Conservation (phyloP, 441 rosid species). For the Bruguiera hainesii region DNA sequence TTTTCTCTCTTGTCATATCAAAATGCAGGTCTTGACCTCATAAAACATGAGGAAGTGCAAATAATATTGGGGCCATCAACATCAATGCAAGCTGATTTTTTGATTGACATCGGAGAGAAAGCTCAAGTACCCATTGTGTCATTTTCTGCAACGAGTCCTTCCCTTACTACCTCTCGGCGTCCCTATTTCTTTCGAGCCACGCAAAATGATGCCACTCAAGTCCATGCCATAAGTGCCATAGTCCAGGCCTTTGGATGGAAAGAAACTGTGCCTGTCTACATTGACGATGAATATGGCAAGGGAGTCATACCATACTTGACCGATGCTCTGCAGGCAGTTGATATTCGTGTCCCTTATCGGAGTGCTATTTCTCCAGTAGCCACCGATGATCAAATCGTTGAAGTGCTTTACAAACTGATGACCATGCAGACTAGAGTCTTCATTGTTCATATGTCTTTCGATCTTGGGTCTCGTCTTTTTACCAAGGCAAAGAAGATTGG, state of each 20-base stretch:
- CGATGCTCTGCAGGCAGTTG: slow-evolving; percentile 41
- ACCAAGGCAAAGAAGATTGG: slow-evolving; percentile 45
- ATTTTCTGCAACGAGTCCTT: slow-evolving; percentile 58
- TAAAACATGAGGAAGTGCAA: slow-evolving; percentile 48
- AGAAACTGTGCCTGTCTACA: slow-evolving; percentile 47
- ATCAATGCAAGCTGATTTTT: slow-evolving; percentile 47
- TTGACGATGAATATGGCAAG: slow-evolving; percentile 44
- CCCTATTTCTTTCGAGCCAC: slow-evolving; percentile 55
- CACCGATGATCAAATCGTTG: slow-evolving; percentile 31
- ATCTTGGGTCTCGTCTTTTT: slow-evolving; percentile 44
- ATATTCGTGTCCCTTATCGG: slow-evolving; percentile 35
- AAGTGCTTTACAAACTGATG: slow-evolving; percentile 53
- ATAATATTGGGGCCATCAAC: slow-evolving; percentile 49
- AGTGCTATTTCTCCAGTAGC: slow-evolving; percentile 38
- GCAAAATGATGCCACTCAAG: slow-evolving; percentile 41
- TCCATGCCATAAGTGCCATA: slow-evolving; percentile 42
- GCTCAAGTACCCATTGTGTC: slow-evolving; percentile 57
- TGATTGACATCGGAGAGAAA: slow-evolving; percentile 20
- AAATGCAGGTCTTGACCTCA: slow-evolving; percentile 50
- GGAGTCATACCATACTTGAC: slow-evolving; percentile 44
- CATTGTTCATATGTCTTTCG: slow-evolving; percentile 45
- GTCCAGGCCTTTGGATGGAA: slow-evolving; percentile 53
- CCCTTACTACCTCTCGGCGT: slow-evolving; percentile 34
- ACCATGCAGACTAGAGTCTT: slow-evolving; percentile 58
- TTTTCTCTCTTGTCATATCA: too few relatives aligned